Conservation (phyloP, 208 protist genomes). For the Tritrichomonas foetus region DNA sequence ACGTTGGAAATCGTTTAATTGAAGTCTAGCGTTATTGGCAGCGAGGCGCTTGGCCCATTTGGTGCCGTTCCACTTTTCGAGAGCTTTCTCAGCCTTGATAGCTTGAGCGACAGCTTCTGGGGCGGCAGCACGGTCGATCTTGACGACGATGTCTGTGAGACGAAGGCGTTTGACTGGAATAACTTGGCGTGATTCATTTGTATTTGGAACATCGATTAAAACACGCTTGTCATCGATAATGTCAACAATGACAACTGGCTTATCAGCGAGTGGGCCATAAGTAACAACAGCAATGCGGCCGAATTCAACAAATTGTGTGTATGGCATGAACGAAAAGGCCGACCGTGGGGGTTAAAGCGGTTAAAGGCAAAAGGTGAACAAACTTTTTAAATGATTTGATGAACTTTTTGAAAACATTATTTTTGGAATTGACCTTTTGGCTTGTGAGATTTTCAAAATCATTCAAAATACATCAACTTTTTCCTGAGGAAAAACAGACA, state of each 20-base stretch:
- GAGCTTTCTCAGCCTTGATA: neutral
- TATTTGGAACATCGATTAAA: neutral
- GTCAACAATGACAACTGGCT: constrained; percentile 49
- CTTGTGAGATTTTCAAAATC: too few relatives aligned
- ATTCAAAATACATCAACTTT: too few relatives aligned
- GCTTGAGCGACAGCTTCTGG: neutral
- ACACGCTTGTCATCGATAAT: constrained; percentile 42
- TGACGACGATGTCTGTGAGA: neutral
- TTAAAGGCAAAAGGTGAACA: too few relatives aligned
- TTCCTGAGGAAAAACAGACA: too few relatives aligned
- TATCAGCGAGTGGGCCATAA: constrained; percentile 45
- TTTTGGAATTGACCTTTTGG: too few relatives aligned
- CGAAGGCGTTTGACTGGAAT: neutral
- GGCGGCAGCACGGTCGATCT: neutral
- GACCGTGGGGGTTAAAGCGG: neutral
- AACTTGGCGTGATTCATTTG: neutral
- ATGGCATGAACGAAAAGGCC: neutral
- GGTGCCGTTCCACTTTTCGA: neutral
- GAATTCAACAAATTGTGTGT: constrained; percentile 46
- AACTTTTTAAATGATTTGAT: too few relatives aligned
- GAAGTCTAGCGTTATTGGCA: neutral
- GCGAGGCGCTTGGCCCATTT: neutral
- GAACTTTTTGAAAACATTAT: too few relatives aligned
- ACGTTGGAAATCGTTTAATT: constrained; percentile 31
- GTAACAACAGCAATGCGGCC: constrained; percentile 48